Conservation (phyloP, 768 basidiomycete genomes). For the Hygrocybe coccinea region DNA sequence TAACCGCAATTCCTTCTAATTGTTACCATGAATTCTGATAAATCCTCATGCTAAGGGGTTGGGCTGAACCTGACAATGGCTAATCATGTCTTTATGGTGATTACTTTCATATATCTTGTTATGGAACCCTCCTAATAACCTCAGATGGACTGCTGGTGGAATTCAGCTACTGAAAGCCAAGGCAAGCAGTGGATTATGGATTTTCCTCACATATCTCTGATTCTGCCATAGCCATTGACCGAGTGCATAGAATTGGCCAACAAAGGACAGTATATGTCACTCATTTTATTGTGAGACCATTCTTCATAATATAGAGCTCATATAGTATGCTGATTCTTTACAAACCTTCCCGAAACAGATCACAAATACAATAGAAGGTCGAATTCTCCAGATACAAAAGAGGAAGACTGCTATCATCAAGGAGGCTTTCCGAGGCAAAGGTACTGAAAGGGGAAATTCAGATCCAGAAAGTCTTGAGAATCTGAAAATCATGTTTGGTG, state of each 20-base stretch:
- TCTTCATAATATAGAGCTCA: background rate
- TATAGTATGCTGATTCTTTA: background rate
- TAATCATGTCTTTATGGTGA: constrained; percentile 83
- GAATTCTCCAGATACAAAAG: constrained; percentile 77
- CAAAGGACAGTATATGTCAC: constrained; percentile 78
- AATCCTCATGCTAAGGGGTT: background rate
- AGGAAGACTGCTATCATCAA: constrained; percentile 83
- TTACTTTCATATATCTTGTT: constrained; percentile 10
- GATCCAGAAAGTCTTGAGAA: constrained; percentile 77
- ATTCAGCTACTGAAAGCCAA: constrained; percentile 77
- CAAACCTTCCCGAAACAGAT: constrained; percentile 39
- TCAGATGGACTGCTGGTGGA: constrained; percentile 95
- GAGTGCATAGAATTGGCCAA: constrained; percentile 82
- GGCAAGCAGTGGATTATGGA: constrained; percentile 33
- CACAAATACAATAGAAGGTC: constrained; percentile 69
- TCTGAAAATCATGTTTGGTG: constrained; percentile 73
- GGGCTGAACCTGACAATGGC: constrained; percentile 53
- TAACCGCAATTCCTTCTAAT: constrained; percentile 22
- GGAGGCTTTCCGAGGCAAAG: constrained; percentile 68
- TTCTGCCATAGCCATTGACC: constrained; percentile 61
- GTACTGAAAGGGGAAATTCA: constrained; percentile 34
- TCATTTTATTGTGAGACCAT: constrained; percentile 67
- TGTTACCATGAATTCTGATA: no score
- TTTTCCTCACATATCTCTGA: background rate
- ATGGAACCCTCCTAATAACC: background rate